Percentiles rank a stretch among this genome's conserved stretches.
Conservation (phyloP, 75 land plant species). For the Adiantum capillusveneris region DNA sequence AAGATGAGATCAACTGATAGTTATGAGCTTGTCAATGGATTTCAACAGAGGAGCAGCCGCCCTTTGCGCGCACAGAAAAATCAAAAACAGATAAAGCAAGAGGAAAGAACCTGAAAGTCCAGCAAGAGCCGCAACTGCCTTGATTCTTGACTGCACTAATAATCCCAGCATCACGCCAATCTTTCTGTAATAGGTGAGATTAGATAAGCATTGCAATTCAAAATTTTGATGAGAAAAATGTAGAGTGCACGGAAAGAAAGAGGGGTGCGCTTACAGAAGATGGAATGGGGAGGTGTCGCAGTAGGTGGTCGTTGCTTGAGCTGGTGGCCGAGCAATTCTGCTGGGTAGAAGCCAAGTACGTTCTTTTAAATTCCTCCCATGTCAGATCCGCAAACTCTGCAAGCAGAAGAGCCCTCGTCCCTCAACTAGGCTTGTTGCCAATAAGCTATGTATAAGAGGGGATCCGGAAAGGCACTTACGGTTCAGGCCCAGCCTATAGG, state of each 20-base stretch:
- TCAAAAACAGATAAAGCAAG: no score
- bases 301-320: constrained; percentile 73
- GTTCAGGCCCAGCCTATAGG: constrained; percentile 72
- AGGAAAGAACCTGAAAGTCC: constrained; percentile 99
- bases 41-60: constrained; percentile 10
- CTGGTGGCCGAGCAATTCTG: constrained; percentile 97
- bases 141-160: constrained; percentile 90
- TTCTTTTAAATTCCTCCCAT: constrained; percentile 78
- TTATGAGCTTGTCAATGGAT: no score
- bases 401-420: no score
- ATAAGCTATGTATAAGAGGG: neutral
- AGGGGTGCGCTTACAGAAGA: constrained; percentile 24
- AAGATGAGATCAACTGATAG: no score
- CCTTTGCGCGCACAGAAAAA: no score
- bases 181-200: constrained; percentile 51
- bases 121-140: constrained; percentile 90
- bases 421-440: neutral
- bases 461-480: constrained; percentile 28
- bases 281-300: no score
- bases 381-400: constrained; percentile 85
- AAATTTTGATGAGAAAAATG: neutral
- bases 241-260: no score
- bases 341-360: constrained; percentile 42
- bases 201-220: neutral
- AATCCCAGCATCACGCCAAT: constrained; percentile 81